phyloP scores from a whole-genome alignment of 768 basidiomycete species.

The Suillus subaureus region DNA sequence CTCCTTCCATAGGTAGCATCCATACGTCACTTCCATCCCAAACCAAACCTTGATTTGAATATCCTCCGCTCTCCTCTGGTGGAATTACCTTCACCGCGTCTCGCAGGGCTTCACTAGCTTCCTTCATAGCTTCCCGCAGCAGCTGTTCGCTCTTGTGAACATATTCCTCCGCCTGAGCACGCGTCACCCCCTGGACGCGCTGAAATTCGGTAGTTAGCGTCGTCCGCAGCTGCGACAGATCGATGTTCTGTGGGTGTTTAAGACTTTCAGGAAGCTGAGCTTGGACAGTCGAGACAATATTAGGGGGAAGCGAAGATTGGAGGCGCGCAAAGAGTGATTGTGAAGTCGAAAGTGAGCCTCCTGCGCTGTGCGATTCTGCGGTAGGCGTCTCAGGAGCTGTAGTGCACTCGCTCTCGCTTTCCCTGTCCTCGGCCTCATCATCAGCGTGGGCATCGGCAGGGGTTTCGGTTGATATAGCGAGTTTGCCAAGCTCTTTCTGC shows the following conservation, averaged over 20 bases:
- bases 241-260: constrained; percentile 63
- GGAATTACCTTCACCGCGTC: constrained; percentile 95
- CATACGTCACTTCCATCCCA: constrained; percentile 93
- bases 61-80: constrained; percentile 54
- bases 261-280: constrained; percentile 68
- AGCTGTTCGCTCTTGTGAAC: constrained; percentile 71
- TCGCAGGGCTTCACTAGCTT: constrained; percentile 77
- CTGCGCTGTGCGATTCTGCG: constrained; percentile 21
- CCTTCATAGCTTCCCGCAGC: constrained; percentile 70
- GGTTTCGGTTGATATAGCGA: constrained; percentile 42
- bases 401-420: constrained; percentile 27
- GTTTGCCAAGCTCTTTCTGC: constrained; percentile 71
- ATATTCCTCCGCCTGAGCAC: constrained; percentile 84
- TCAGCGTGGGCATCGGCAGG: constrained; percentile 15
- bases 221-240: constrained; percentile 67
- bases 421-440: constrained; percentile 6
- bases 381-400: constrained; percentile 31
- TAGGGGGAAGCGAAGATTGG: constrained; percentile 75
- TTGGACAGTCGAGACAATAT: constrained; percentile 69
- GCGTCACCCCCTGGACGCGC: constrained; percentile 73
- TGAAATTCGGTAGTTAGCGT: constrained; percentile 67
- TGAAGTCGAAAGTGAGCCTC: constrained; percentile 29
- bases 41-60: constrained; percentile 42
- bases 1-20: constrained; percentile 56
- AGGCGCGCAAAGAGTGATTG: constrained; percentile 66